Percentiles rank a stretch among this genome's conserved stretches.
Evolutionary conservation across 2,329 filamentous ascomycete species (phyloP).

Genomic region (Stenocarpella maydis): DNA sequence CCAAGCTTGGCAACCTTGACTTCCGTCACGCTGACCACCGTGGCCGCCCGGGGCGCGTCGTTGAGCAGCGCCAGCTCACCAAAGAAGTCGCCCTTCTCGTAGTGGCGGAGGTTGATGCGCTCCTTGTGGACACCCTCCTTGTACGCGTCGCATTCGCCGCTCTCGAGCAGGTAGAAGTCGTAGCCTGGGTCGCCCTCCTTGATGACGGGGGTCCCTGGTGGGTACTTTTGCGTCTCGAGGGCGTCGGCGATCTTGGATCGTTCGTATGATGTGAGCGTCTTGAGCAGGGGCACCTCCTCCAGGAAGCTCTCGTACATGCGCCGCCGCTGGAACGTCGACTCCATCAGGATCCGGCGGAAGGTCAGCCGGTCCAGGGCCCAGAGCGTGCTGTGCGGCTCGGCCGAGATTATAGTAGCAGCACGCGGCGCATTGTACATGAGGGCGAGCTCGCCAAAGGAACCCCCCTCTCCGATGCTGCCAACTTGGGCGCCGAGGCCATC

Average conservation of each 20-base stretch:
- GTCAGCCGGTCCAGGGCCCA: constrained; percentile 97
- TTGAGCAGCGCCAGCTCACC: constrained; percentile 94
- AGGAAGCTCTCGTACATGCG: constrained; percentile 98
- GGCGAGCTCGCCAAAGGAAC: constrained; percentile 95
- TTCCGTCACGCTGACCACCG: constrained; percentile 82
- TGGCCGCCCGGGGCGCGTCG: constrained; percentile 91
- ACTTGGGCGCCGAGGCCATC: constrained; percentile 88
- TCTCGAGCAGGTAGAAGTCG: constrained; percentile 90
- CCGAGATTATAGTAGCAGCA: constrained; percentile 90
- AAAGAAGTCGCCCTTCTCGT: constrained; percentile 95
- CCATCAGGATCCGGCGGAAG: constrained; percentile 97
- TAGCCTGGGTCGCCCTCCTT: constrained; percentile 89
- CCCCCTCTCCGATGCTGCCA: constrained; percentile 81
- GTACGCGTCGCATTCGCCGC: constrained; percentile 85
- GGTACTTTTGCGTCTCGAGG: constrained; percentile 88
- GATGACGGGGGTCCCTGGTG: constrained; percentile 84
- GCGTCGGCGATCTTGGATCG: constrained; percentile 97
- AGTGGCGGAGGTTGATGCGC: constrained; percentile 72
- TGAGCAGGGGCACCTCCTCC: constrained; percentile 88
- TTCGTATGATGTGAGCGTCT: constrained; percentile 87
- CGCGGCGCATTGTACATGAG: constrained; percentile 99
- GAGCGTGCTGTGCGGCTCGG: constrained; percentile 78
- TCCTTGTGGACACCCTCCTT: constrained; percentile 73
- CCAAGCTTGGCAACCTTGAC: constrained; percentile 93
- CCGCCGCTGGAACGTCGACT: constrained; percentile 93